phyloP scores from a whole-genome alignment of 1,284 basidiomycete species.

The Ceratobasidium theobromae region DNA sequence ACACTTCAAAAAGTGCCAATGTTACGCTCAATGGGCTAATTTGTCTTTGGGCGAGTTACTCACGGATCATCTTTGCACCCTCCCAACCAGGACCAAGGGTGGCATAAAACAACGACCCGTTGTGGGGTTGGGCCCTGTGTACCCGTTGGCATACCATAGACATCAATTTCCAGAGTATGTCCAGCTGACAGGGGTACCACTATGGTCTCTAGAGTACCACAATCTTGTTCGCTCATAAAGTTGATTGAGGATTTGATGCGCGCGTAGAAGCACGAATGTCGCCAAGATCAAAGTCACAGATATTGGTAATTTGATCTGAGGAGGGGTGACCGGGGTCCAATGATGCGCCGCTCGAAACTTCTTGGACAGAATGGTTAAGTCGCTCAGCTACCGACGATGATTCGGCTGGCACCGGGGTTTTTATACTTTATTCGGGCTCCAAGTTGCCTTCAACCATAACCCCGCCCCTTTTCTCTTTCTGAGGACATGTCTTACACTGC shows the following conservation, averaged over 20 bases:
- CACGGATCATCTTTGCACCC: slow-evolving; percentile 73
- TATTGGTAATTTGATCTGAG: background rate
- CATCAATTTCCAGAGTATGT: slow-evolving; percentile 13
- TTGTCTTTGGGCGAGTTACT: slow-evolving; percentile 44
- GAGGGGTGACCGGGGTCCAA: background rate
- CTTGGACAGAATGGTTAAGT: background rate
- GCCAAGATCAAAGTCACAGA: background rate
- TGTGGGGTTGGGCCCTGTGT: background rate
- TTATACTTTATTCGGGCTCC: background rate
- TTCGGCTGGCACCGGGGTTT: background rate
- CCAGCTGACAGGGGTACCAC: slow-evolving; percentile 21
- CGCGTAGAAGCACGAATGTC: background rate
- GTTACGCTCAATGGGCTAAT: background rate
- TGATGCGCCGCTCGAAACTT: background rate
- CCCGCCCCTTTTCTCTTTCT: background rate
- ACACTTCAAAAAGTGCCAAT: slow-evolving; percentile 44
- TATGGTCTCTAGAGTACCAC: background rate
- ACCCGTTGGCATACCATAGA: background rate
- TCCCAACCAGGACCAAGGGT: slow-evolving; percentile 79
- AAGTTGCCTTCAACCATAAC: background rate
- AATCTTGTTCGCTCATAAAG: background rate
- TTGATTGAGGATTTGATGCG: background rate
- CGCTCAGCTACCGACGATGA: background rate
- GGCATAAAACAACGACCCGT: slow-evolving; percentile 58
- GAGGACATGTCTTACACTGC: slow-evolving; percentile 11